Evolutionary conservation across 495 filamentous ascomycete genomes (phyloP).

Genomic region (Astrothelium subdiscretum): DNA sequence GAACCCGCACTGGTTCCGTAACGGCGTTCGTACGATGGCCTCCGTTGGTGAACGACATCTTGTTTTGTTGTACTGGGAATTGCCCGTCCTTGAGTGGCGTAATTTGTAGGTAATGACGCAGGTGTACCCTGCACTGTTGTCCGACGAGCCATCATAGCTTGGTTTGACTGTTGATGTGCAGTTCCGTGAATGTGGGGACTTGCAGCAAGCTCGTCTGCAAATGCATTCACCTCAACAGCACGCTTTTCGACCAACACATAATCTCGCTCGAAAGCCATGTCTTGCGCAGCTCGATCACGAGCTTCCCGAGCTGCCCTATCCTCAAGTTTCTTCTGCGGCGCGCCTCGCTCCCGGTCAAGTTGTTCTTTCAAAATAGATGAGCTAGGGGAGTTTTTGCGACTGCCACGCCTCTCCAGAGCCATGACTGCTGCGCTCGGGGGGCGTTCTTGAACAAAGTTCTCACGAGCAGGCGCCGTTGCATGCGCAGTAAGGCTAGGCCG

Average conservation of each 20-base stretch:
- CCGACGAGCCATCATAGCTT: constrained; percentile 50
- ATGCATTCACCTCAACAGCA: constrained; percentile 89
- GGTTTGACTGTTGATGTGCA: constrained; percentile 5
- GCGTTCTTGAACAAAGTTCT: constrained; percentile 34
- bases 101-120: constrained; percentile 33
- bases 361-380: constrained; percentile 37
- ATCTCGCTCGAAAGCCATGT: constrained; percentile 80
- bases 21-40: constrained; percentile 30
- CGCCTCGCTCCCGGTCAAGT: constrained; percentile 23
- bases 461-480: constrained; percentile 51
- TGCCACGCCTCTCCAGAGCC: constrained; percentile 38
- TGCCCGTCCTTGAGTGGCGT: constrained; percentile 47
- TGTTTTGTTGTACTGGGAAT: constrained; percentile 50
- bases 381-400: constrained; percentile 38
- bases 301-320: constrained; percentile 42
- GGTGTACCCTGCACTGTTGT: constrained; percentile 53
- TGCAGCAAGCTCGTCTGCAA: constrained; percentile 85
- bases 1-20: constrained; percentile 66
- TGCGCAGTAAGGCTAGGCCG: constrained; percentile 34
- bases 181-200: constrained; percentile 39
- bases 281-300: constrained; percentile 67
- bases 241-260: constrained; percentile 95
- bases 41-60: constrained; percentile 44
- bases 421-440: constrained; percentile 14
- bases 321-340: constrained; percentile 13